Conservation (phyloP, 2,329 filamentous ascomycete genomes). For the Diaporthe capsici region DNA sequence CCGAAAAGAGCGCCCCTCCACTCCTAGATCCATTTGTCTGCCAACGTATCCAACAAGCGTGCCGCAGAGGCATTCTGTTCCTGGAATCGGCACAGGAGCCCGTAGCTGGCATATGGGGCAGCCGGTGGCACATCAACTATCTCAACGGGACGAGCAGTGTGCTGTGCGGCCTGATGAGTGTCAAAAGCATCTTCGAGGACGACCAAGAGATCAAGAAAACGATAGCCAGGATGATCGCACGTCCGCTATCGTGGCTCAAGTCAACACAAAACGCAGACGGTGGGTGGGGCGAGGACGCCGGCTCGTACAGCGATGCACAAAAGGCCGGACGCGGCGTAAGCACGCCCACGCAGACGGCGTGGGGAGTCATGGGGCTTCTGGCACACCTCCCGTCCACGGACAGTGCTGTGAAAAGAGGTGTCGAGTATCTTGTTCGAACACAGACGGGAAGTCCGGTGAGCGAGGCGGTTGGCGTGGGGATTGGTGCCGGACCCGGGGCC, state of each 20-base stretch:
- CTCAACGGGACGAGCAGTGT: slow-evolving; percentile 51
- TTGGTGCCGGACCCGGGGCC: not conserved
- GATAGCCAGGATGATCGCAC: slow-evolving; percentile 30
- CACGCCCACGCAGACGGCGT: not conserved
- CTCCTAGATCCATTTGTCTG: not conserved
- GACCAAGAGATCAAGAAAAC: not conserved
- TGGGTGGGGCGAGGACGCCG: not conserved
- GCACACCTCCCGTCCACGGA: not conserved
- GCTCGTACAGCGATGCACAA: slow-evolving; percentile 11
- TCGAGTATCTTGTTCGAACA: not conserved
- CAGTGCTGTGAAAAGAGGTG: not conserved
- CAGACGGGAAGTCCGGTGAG: slow-evolving; percentile 30
- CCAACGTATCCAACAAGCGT: slow-evolving; percentile 30
- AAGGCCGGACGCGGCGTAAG: no score
- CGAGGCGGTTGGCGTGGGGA: not conserved
- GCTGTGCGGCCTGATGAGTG: slow-evolving; percentile 17
- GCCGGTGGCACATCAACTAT: slow-evolving; percentile 54
- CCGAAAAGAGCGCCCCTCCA: not conserved
- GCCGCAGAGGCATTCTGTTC: slow-evolving; percentile 45
- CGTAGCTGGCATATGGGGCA: slow-evolving; percentile 48
- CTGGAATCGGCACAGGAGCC: slow-evolving; percentile 46
- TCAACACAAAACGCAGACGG: not conserved
- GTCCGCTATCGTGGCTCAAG: not conserved
- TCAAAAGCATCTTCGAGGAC: not conserved
- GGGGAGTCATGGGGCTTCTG: not conserved